Evolutionary conservation across 2,329 filamentous ascomycete species (phyloP), one percentile per base, ranked within the genome.

Genomic region (Setomelanomma holmii): DNA sequence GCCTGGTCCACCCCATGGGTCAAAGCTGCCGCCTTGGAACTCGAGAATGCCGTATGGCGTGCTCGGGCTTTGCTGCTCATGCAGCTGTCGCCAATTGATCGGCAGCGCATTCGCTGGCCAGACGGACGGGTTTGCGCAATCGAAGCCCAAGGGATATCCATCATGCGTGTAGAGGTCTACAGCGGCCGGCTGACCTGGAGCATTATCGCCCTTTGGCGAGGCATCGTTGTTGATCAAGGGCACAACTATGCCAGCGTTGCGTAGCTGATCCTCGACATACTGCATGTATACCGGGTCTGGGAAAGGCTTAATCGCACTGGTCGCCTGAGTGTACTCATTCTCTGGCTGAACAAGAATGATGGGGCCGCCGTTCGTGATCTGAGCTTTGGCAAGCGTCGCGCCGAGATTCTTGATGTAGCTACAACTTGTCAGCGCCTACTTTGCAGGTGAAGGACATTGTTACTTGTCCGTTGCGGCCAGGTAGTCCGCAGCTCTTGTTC

Each of bases 341-440:
- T 96, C 91, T 0, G 89, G 87, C 69, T 96, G 91, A 36, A 89
- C 82, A 1, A 93, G 76, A 53, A 96, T 90, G 6, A 96, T 82
- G 0, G 90, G 90, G 0, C 91, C 91, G 0, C 89, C 90, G 45
- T 93, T 90, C 1, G 89, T 93, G 64, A 96, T 93, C 64, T 95
- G 90, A 0, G 84, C 86, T 48, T 86, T 84, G 4, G 90, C 88
- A 59, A 96, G 87, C 7, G 87, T 85, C 11, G 80, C 79, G 21
- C 83, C 84, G 42, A 93, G 81, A 7, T 85, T 79, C 5, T 79
- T 72, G 58, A 86, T 81, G 59, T 91, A 90, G 56, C 82, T 84
- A 47, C 20, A 4, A 8, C 3, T 2, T 17, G 19, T 61, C 27
- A 59, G 54, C 6, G 39, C 14, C 11, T 14, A 14, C 20, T 14